phyloP scores from a whole-genome alignment of 1,284 basidiomycete genomes.

The Cryptococcus sp. region DNA sequence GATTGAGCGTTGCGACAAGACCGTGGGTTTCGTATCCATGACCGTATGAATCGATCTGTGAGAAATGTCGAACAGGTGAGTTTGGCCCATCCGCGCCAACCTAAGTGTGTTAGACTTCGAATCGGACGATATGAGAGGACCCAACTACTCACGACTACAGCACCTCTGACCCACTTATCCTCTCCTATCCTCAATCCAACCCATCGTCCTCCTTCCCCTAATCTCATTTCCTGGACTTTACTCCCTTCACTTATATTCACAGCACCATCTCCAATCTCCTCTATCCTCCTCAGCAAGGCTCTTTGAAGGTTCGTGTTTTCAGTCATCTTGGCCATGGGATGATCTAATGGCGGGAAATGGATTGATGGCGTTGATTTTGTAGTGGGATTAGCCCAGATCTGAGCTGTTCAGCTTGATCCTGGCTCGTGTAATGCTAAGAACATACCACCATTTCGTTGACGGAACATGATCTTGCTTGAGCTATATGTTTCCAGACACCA shows the following conservation, averaged over 20 bases:
- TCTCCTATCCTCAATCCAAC: slow-evolving; percentile 40
- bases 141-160: slow-evolving; percentile 36
- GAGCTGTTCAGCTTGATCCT: neutral
- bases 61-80: slow-evolving; percentile 85
- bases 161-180: slow-evolving; percentile 37
- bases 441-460: slow-evolving; percentile 80
- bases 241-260: slow-evolving; percentile 36
- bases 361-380: slow-evolving; percentile 45
- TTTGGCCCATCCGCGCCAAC: slow-evolving; percentile 94
- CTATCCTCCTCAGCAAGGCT: slow-evolving; percentile 59
- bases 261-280: slow-evolving; percentile 21
- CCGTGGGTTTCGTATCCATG: slow-evolving; percentile 89
- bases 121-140: neutral
- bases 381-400: slow-evolving; percentile 68
- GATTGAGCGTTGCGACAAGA: slow-evolving; percentile 81
- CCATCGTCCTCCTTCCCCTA: slow-evolving; percentile 38
- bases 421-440: slow-evolving; percentile 1
- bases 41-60: slow-evolving; percentile 81
- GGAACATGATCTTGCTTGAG: slow-evolving; percentile 61
- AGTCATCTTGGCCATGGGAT: slow-evolving; percentile 68
- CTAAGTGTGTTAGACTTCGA: slow-evolving; percentile 46
- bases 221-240: slow-evolving; percentile 37
- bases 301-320: slow-evolving; percentile 89
- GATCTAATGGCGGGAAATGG: slow-evolving; percentile 36
- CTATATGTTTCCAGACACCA: slow-evolving; percentile 78